These are phyloP conservation scores for Calonectria naviculata DNA, from an alignment of 2,329 filamentous ascomycete species.

Conservation along the genomic window DNA sequence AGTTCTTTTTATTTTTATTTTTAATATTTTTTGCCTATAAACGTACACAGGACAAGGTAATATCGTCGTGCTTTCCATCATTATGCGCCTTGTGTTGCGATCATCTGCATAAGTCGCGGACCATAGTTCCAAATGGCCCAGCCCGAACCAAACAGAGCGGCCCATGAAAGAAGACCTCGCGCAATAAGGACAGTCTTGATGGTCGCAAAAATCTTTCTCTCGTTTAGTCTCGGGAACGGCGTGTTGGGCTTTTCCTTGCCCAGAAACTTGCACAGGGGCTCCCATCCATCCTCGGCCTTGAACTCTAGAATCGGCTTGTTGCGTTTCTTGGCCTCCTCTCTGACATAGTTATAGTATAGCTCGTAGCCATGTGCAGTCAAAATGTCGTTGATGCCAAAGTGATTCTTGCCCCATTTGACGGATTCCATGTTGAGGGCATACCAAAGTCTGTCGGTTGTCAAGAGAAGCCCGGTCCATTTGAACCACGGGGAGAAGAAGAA, in stretches of 20 bases:
- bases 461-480: conserved; percentile 37
- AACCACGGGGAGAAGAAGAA: conserved; percentile 45
- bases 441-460: conserved; percentile 43
- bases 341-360: conserved; percentile 36
- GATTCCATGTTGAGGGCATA: conserved; percentile 33
- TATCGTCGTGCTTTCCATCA: too few species aligned
- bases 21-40: too few species aligned
- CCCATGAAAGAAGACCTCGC: conserved; percentile 29
- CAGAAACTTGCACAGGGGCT: conserved; percentile 53
- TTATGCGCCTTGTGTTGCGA: background rate
- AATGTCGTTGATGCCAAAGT: background rate
- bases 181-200: conserved; percentile 28
- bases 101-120: background rate
- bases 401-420: background rate
- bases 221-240: conserved; percentile 34
- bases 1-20: too few species aligned
- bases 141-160: conserved; percentile 6
- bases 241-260: conserved; percentile 22
- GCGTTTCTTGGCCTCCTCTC: conserved; percentile 43
- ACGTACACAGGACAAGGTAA: too few species aligned
- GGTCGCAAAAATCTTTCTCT: conserved; percentile 27
- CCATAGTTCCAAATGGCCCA: conserved; percentile 28
- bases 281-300: conserved; percentile 53
- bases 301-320: conserved; percentile 40
- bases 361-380: conserved; percentile 17